Evolutionary conservation across 163 green algal genomes (phyloP).

Genomic region (Chlorella variabilis): DNA sequence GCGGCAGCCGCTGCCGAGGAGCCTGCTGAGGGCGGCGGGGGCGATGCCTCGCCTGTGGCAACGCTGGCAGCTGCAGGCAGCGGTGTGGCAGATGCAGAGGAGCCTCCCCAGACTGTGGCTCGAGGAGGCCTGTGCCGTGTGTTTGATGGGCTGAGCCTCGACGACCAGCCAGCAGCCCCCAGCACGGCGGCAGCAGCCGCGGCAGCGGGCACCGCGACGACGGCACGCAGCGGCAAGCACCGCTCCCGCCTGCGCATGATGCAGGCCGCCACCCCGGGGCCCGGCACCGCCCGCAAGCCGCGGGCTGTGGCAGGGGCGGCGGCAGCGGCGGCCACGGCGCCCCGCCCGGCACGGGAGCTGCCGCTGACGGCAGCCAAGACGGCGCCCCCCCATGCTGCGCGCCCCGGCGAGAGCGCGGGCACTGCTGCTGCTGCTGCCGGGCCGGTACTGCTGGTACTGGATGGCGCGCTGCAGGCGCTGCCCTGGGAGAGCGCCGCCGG

Average conservation of each 20-base stretch:
- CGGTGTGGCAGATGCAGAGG: background rate
- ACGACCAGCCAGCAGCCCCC: background rate
- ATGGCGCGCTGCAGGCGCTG: slow-evolving; percentile 69
- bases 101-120: background rate
- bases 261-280: slow-evolving; percentile 38
- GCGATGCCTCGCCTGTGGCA: slow-evolving; percentile 8
- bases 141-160: slow-evolving; percentile 31
- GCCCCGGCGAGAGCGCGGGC: background rate
- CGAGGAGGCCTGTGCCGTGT: slow-evolving; percentile 22
- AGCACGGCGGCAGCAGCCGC: background rate
- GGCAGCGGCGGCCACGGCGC: slow-evolving; percentile 5
- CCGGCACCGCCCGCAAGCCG: slow-evolving; percentile 13
- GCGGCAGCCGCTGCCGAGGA: background rate
- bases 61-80: background rate
- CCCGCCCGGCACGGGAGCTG: background rate
- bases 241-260: slow-evolving; percentile 40
- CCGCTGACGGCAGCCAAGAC: slow-evolving; percentile 25
- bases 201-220: background rate
- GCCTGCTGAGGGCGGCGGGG: background rate
- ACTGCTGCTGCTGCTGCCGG: slow-evolving; percentile 4
- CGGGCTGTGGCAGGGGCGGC: slow-evolving; percentile 4
- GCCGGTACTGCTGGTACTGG: slow-evolving; percentile 74
- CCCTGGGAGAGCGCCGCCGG: slow-evolving; percentile 80
- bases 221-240: slow-evolving; percentile 18
- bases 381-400: background rate